Evolutionary conservation across 257 asterid genomes (phyloP), one percentile per base, ranked within the genome.

Genomic region (Primulina huaijiensis): DNA sequence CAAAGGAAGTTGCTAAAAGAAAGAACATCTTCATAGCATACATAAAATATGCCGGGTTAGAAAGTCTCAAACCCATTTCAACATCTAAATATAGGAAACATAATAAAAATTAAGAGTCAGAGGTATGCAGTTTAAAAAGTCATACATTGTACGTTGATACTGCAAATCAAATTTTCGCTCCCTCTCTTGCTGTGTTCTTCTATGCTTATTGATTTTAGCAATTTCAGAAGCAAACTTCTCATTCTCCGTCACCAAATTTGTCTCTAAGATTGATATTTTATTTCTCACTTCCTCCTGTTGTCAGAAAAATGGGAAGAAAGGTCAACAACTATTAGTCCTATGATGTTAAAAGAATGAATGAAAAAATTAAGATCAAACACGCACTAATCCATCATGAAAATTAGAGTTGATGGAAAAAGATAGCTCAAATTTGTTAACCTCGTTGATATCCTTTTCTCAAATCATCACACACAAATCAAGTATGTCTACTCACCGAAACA

Each of bases 201-300:
- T 76, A 20, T 81, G 62, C 71, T 84, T 82, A 46, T 78, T 82
- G 62, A 80, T 77, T 56, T 62, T 80, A 57, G 83, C 77, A 9
- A 89, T 77, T 60, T 65, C 69, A 46, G 81, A 74, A 68, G 84
- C 75, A 71, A 80, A 81, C 72, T 78, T 87, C 76, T 84, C 88
- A 72, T 75, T 80, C 73, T 84, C 97, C 75, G 69, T 71, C 55
- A 70, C 71, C 63, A 90, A 72, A 72, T 79, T 80, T 12, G 77
- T 75, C 82, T 89, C 96, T 66, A 90, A 73, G 31, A 83, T 79
- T 60, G 82, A 82, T 65, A 87, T 75, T 71, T 80, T 89, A 80
- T 79, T 85, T 82, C 98, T 84, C 75, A 89, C 84, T 79, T 87
- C 89, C 65, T 88, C 98, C 97, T 90, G 86, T 23, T 67, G 73